A percentile compares a stretch with the other conserved stretches of the same genome.
Conservation (phyloP, 768 basidiomycete species). For the Pulveroboletus sp. region DNA sequence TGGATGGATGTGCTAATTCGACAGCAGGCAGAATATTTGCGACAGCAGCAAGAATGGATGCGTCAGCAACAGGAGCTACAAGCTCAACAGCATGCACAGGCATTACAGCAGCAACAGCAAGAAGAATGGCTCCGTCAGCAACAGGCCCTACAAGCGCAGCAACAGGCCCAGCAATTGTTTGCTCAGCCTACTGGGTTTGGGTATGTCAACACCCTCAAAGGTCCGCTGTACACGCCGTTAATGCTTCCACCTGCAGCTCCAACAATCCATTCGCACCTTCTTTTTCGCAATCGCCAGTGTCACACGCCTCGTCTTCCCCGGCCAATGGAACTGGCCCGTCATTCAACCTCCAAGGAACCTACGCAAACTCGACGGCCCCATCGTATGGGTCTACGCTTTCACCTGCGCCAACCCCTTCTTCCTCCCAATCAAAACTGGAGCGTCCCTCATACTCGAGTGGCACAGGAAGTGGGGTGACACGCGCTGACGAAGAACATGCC, state of each 20-base stretch:
- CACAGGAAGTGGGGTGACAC: slow-evolving; percentile 28
- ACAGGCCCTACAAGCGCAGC: slow-evolving; percentile 45
- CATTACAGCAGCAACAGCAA: slow-evolving; percentile 34
- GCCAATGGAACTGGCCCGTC: slow-evolving; percentile 38
- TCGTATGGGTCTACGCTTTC: slow-evolving; percentile 36
- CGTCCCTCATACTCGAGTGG: slow-evolving; percentile 14
- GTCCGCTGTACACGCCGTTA: slow-evolving; percentile 9
- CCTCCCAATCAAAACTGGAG: slow-evolving; percentile 34
- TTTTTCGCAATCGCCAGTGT: slow-evolving; percentile 26
- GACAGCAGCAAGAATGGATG: slow-evolving; percentile 64
- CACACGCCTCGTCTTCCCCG: slow-evolving; percentile 33
- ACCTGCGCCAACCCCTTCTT: slow-evolving; percentile 38
- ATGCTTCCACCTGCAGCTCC: slow-evolving; percentile 48
- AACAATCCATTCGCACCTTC: slow-evolving; percentile 91
- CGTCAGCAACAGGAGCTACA: slow-evolving; percentile 57
- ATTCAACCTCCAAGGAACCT: slow-evolving; percentile 71
- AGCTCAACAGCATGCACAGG: slow-evolving; percentile 40
- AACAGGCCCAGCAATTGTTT: slow-evolving; percentile 43
- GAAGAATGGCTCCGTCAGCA: slow-evolving; percentile 62
- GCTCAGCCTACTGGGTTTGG: slow-evolving; percentile 74
- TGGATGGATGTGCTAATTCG: slow-evolving; percentile 8
- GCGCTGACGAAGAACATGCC: slow-evolving; percentile 64
- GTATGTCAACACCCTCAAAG: slow-evolving; percentile 32
- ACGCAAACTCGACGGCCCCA: slow-evolving; percentile 40
- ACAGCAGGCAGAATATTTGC: slow-evolving; percentile 38